These are phyloP conservation scores for Cardiosporidium cionae DNA, from an alignment of 169 alveolate genomes.

Conservation along the genomic window DNA sequence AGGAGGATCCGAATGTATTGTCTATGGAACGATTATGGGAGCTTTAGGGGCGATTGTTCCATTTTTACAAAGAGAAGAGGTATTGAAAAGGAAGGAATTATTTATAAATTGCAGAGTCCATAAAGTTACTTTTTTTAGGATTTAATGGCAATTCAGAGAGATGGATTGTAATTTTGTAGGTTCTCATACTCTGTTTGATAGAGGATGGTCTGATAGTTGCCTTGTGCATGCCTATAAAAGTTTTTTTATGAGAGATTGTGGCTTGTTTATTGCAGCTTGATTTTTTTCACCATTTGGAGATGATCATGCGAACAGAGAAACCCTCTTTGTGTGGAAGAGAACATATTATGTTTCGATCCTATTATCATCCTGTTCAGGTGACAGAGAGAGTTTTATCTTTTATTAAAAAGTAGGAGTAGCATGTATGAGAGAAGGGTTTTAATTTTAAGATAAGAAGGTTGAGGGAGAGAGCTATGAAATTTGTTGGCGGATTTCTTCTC, in stretches of 20 bases:
- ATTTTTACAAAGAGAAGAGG: conserved; percentile 86
- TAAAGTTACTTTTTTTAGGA: background rate
- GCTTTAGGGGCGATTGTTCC: conserved; percentile 90
- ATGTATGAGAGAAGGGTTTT: background rate
- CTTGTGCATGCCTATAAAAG: background rate
- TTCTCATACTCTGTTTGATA: background rate
- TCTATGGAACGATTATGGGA: conserved; percentile 93
- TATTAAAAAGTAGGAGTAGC: background rate
- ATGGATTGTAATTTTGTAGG: background rate
- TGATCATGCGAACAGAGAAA: conserved; percentile 89
- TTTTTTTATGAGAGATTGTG: background rate
- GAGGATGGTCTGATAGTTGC: background rate
- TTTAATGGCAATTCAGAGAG: background rate
- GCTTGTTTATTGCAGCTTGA: conserved; percentile 55
- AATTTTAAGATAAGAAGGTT: background rate
- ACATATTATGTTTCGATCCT: conserved; percentile 66
- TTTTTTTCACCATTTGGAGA: conserved; percentile 92
- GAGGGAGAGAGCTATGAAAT: background rate
- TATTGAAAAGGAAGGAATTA: conserved; percentile 22
- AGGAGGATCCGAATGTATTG: conserved; percentile 77
- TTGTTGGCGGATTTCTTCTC: background rate
- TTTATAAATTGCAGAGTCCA: background rate
- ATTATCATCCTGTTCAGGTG: conserved; percentile 69
- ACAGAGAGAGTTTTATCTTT: background rate
- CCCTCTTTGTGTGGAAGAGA: conserved; percentile 87